Evolutionary conservation across 306 rosid genomes (phyloP).

Genomic region (Trifolium pratense): DNA sequence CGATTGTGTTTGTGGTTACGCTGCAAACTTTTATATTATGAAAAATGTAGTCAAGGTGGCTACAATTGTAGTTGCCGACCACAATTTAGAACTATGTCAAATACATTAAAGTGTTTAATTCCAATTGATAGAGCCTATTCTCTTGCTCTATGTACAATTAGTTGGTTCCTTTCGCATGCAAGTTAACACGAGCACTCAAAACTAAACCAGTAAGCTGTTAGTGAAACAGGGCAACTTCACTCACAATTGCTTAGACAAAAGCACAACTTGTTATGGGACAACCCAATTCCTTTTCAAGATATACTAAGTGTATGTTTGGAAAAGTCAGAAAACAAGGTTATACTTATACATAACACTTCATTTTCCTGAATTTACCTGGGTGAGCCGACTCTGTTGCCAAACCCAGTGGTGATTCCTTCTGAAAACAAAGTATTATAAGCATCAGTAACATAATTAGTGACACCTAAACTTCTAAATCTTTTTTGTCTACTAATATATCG

Average conservation of each 20-base stretch:
- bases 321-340: not conserved
- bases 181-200: not conserved
- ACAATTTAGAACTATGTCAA: too few species aligned
- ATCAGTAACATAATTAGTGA: not conserved
- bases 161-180: not conserved
- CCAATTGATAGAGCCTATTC: not conserved
- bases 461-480: not conserved
- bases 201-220: not conserved
- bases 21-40: too few species aligned
- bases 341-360: not conserved
- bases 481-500: not conserved
- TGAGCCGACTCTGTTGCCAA: constrained; percentile 44
- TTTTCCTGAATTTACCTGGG: constrained; percentile 34
- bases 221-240: not conserved
- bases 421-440: constrained; percentile 4
- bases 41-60: too few species aligned
- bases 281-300: not conserved
- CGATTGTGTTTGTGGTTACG: too few species aligned
- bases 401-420: constrained; percentile 43
- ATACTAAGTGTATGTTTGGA: not conserved
- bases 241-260: not conserved
- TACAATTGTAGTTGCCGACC: too few species aligned
- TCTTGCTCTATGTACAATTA: not conserved
- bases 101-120: not conserved
- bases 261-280: not conserved